Evolutionary conservation across 73 alveolate species (phyloP).

Genomic region (Paramecium primaurelia): DNA sequence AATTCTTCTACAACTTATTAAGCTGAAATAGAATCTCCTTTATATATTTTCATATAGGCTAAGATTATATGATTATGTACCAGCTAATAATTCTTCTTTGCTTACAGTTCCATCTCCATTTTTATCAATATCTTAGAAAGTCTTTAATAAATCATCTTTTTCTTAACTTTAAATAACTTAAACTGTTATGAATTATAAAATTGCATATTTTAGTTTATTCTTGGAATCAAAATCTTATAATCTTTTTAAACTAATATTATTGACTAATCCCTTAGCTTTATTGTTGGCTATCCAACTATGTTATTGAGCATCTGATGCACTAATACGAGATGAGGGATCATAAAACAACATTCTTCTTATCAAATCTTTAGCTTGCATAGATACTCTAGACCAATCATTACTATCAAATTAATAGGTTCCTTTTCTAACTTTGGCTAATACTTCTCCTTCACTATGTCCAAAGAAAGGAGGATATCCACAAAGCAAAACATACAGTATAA

Average conservation of each 20-base stretch:
- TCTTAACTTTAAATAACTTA: slow-evolving; percentile 12
- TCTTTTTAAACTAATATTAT: background rate
- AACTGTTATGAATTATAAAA: slow-evolving; percentile 5
- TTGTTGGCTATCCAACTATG: slow-evolving; percentile 32
- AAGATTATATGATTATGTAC: background rate
- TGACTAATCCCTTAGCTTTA: background rate
- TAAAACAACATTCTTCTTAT: slow-evolving; percentile 40
- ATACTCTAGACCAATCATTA: slow-evolving; percentile 41
- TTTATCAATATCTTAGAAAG: slow-evolving; percentile 16
- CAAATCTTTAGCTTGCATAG: slow-evolving; percentile 61
- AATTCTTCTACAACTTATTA: slow-evolving; percentile 20
- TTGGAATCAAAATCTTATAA: slow-evolving; percentile 42
- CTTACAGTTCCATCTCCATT: slow-evolving; percentile 51
- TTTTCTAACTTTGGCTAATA: slow-evolving; percentile 25
- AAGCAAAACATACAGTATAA: slow-evolving; percentile 59
- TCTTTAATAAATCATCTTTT: background rate
- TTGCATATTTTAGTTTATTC: slow-evolving; percentile 30
- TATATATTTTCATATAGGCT: background rate
- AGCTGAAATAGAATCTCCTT: slow-evolving; percentile 3
- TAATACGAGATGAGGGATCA: slow-evolving; percentile 36
- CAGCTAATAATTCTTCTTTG: slow-evolving; percentile 4
- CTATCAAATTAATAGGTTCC: slow-evolving; percentile 50
- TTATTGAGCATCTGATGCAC: slow-evolving; percentile 46
- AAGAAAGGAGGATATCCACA: slow-evolving; percentile 65
- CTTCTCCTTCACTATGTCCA: slow-evolving; percentile 60